These are phyloP conservation scores for Rosa persica DNA, from an alignment of 306 rosid genomes.

Conservation along the genomic window DNA sequence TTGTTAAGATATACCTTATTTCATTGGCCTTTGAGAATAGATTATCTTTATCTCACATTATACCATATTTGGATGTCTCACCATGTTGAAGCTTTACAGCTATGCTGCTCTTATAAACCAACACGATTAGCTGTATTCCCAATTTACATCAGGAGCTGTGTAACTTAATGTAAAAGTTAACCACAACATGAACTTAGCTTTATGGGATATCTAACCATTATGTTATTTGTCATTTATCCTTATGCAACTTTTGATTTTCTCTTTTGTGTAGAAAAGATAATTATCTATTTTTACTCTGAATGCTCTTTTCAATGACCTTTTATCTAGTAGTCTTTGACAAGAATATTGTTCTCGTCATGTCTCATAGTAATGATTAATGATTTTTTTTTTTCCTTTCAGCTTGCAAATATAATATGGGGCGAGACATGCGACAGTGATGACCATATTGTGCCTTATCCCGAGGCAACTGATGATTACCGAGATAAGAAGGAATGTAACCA, in stretches of 20 bases:
- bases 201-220: background rate
- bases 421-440: constrained; percentile 75
- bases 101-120: background rate
- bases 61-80: background rate
- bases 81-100: background rate
- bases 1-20: background rate
- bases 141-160: background rate
- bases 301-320: background rate
- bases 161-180: background rate
- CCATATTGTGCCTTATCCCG: constrained; percentile 84
- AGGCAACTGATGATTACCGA: constrained; percentile 53
- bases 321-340: background rate
- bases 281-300: background rate
- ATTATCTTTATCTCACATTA: background rate
- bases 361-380: constrained; percentile 13
- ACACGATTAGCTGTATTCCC: background rate
- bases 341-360: constrained; percentile 11
- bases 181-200: background rate
- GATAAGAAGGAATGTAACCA: constrained; percentile 59
- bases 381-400: constrained; percentile 50
- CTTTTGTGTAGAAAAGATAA: background rate
- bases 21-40: background rate
- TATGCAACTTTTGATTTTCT: background rate
- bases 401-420: constrained; percentile 87
- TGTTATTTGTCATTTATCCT: background rate